Evolutionary conservation across 2,329 filamentous ascomycete species (phyloP), one percentile per base, ranked within the genome.

Genomic region (Fusarium sp.): DNA sequence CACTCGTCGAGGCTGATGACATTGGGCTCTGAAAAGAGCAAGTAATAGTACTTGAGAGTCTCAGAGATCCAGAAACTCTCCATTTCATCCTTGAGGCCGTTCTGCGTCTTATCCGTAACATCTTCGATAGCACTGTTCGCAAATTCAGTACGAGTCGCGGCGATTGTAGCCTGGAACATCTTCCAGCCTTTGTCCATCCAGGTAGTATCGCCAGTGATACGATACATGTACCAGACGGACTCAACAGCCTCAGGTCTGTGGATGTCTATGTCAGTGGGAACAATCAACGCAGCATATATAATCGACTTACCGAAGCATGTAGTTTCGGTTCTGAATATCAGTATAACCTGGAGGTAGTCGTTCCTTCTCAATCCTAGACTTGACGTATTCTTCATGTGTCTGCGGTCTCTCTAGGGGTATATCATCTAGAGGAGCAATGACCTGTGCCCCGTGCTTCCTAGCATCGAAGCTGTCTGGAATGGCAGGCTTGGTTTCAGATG

Each of bases 41-140:
- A 79, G 78, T 93, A 97, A 72, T 96, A 97, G 77, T 97, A 97
- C 83, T 97, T 98, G 73, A 97, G 83, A 42, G 93, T 97, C 84
- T 97, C 94, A 5, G 92, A 92, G 65, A 93, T 84, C 93, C 94
- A 97, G 80, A 97, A 97, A 75, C 92, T 94, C 82, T 97, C 92
- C 92, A 95, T 94, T 72, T 85, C 83, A 77, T 94, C 88, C 41
- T 79, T 77, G 57, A 85, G 81, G 12, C 74, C 74, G 2, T 84
- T 79, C 20, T 72, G 53, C 14, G 84, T 78, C 2, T 79, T 61
- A 8, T 67, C 59, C 25, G 85, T 80, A 14, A 94, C 90, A 74
- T 93, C 88, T 49, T 84, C 80, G 57, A 96, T 88, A 40, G 92
- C 92, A 13, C 88, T 90, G 80, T 93, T 89, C 11, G 89, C 93